Percentiles rank a stretch among this genome's conserved stretches.
These are phyloP conservation scores for Ceratobasidium sp. DNA, from an alignment of 1,284 basidiomycete species.

Conservation along the genomic window DNA sequence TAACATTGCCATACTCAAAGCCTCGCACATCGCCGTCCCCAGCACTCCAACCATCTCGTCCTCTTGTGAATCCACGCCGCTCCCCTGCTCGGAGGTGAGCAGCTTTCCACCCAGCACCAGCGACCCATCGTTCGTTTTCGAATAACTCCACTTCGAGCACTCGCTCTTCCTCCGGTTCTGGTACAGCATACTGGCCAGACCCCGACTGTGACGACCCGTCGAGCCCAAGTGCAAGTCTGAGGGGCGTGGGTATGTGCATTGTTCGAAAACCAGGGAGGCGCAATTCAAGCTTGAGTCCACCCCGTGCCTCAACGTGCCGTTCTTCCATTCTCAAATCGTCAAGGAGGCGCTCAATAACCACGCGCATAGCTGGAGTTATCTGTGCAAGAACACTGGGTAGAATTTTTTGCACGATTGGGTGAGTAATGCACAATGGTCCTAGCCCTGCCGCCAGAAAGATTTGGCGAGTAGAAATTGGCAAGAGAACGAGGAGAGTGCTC, in stretches of 20 bases:
- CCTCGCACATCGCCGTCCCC: conserved; percentile 60
- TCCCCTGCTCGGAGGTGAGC: conserved; percentile 67
- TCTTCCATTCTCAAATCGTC: conserved; percentile 77
- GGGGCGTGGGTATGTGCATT: conserved; percentile 26
- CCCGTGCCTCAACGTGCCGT: conserved; percentile 67
- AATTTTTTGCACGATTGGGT: conserved; percentile 63
- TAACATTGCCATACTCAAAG: conserved; percentile 65
- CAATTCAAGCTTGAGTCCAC: conserved; percentile 17
- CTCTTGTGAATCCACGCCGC: conserved; percentile 75
- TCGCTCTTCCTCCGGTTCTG: conserved; percentile 35
- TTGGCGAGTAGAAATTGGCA: conserved; percentile 70
- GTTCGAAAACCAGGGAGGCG: conserved; percentile 40
- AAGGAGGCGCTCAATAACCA: conserved; percentile 58
- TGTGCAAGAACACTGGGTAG: conserved; percentile 54
- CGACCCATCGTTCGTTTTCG: conserved; percentile 78
- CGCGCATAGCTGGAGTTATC: conserved; percentile 29
- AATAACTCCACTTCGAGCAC: conserved; percentile 73
- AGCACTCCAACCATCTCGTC: conserved; percentile 78
- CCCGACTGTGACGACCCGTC: conserved; percentile 1
- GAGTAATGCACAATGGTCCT: conserved; percentile 65
- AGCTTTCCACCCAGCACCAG: conserved; percentile 56
- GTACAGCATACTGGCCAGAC: conserved; percentile 24
- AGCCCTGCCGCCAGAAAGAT: conserved; percentile 70
- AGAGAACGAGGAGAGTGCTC: conserved; percentile 60
- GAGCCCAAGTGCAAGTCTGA: conserved; percentile 22